phyloP scores from a whole-genome alignment of 495 filamentous ascomycete genomes.

The Podospora conica region DNA sequence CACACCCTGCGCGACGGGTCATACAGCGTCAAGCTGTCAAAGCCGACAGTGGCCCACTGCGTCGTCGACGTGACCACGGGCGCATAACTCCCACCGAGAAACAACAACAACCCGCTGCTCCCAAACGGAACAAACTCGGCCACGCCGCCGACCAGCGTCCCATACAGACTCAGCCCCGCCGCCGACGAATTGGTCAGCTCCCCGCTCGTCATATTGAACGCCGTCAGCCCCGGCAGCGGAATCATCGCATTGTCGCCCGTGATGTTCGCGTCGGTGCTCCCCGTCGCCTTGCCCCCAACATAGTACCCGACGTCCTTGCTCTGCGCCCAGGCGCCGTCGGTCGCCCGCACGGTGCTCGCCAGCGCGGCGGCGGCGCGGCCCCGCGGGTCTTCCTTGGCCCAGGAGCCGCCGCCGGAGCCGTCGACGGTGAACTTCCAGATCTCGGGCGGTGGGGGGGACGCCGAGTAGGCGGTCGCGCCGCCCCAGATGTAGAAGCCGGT shows the following conservation, averaged over 20 bases:
- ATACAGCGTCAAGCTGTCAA: conserved; percentile 22
- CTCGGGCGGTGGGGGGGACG: conserved; percentile 17
- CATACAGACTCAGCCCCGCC: conserved; percentile 19
- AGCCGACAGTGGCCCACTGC: conserved; percentile 14
- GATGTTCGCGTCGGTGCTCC: conserved; percentile 21
- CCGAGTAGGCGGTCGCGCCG: conserved; percentile 17
- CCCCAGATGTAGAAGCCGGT: conserved; percentile 31
- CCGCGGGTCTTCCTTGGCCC: conserved; percentile 26
- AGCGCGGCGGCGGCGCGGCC: conserved; percentile 22
- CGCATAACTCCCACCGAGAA: conserved; percentile 27
- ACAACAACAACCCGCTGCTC: conserved; percentile 26
- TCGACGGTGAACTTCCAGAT: conserved; percentile 29
- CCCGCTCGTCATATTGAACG: conserved; percentile 30
- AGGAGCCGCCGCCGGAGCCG: conserved; percentile 26
- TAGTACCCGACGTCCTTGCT: conserved; percentile 19
- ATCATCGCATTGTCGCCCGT: conserved; percentile 12
- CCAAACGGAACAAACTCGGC: conserved; percentile 34
- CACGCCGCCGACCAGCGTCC: conserved; percentile 26
- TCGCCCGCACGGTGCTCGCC: background rate
- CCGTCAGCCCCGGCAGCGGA: conserved; percentile 26
- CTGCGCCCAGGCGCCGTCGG: background rate
- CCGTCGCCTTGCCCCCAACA: conserved; percentile 25
- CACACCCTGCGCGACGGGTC: conserved; percentile 30
- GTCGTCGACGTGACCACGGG: conserved; percentile 12
- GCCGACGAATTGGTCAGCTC: conserved; percentile 29